These are phyloP conservation scores for Triticum turgidum DNA, from an alignment of 176 grass and related monocot genomes.

Conservation along the genomic window DNA sequence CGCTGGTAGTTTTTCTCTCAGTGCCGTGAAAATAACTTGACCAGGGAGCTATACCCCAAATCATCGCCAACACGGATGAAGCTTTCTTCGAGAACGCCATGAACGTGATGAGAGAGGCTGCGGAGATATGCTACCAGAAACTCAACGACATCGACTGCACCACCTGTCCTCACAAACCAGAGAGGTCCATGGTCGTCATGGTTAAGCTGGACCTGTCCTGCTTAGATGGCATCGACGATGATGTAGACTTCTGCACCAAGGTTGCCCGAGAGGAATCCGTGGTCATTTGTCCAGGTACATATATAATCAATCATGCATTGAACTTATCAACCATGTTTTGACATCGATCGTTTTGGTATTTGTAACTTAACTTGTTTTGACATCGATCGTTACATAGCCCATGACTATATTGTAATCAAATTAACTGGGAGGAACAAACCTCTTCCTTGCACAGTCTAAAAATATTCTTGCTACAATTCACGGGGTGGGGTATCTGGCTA, in stretches of 20 bases:
- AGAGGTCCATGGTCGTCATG: constrained; percentile 85
- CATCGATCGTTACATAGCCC: too few relatives aligned
- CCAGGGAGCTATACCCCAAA: constrained; percentile 58
- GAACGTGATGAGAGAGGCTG: constrained; percentile 31
- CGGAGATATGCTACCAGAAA: constrained; percentile 60
- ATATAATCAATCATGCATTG: too few relatives aligned
- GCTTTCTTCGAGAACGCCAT: constrained; percentile 58
- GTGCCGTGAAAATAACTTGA: too few relatives aligned
- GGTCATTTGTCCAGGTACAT: constrained; percentile 53
- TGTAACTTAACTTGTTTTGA: neutral
- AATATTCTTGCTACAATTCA: neutral
- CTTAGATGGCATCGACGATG: constrained; percentile 50
- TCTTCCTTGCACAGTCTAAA: neutral
- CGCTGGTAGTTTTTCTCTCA: too few relatives aligned
- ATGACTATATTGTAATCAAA: neutral
- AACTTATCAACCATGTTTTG: too few relatives aligned
- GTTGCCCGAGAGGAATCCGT: constrained; percentile 68
- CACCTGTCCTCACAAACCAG: constrained; percentile 67
- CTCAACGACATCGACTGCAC: constrained; percentile 54
- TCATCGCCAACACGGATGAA: constrained; percentile 61
- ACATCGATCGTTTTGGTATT: neutral
- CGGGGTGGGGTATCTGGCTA: too few relatives aligned
- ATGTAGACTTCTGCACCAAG: constrained; percentile 67
- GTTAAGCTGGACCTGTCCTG: constrained; percentile 48
- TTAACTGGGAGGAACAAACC: neutral